Evolutionary conservation across 202 grass and related monocot species (phyloP).

Genomic region (Eragrostis tef): DNA sequence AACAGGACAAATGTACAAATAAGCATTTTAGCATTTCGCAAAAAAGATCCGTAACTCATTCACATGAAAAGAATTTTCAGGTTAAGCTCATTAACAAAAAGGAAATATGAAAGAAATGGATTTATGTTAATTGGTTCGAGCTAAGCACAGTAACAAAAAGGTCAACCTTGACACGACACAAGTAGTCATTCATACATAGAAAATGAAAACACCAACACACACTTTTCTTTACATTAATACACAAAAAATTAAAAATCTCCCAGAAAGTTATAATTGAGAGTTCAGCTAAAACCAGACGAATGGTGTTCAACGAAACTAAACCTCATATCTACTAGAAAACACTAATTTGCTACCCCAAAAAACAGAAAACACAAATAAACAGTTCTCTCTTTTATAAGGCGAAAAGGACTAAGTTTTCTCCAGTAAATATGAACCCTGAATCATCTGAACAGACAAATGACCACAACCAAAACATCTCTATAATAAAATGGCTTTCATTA

Average conservation of each 20-base stretch:
- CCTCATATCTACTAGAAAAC: not conserved
- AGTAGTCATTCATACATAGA: not conserved
- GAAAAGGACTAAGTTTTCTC: too few relatives aligned
- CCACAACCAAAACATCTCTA: not conserved
- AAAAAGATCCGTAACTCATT: not conserved
- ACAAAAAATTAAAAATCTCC: not conserved
- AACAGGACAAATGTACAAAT: slow-evolving; percentile 32
- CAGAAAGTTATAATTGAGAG: not conserved
- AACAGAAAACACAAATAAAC: not conserved
- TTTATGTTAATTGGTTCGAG: not conserved
- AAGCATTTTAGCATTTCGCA: not conserved
- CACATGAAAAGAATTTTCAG: too few relatives aligned
- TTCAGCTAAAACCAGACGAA: not conserved
- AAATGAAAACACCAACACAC: not conserved
- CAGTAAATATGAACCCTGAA: not conserved
- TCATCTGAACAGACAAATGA: not conserved
- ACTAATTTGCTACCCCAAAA: not conserved
- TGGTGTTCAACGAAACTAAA: not conserved
- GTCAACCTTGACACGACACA: not conserved
- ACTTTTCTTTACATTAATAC: too few relatives aligned
- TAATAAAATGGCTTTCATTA: not conserved
- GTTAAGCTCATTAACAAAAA: too few relatives aligned
- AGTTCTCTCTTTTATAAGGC: too few relatives aligned
- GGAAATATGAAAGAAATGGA: not conserved
- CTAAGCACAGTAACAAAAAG: slow-evolving; percentile 14